A percentile compares a stretch with the other conserved stretches of the same genome.
Conservation (phyloP, 2,329 filamentous ascomycete species). For the Acrodontium crateriforme region DNA sequence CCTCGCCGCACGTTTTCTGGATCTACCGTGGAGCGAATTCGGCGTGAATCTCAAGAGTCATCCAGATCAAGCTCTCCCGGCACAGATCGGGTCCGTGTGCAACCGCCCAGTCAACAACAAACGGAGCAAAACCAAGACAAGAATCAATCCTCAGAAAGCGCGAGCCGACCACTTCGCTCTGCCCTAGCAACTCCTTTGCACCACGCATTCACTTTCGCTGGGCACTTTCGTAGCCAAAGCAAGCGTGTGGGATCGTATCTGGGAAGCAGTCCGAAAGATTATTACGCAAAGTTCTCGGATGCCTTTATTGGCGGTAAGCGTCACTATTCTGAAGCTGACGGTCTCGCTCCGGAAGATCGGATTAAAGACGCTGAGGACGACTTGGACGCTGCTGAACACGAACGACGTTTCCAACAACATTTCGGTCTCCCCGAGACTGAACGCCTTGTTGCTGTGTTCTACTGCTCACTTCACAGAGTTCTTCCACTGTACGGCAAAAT, state of each 20-base stretch:
- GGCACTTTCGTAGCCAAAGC: conserved; percentile 65
- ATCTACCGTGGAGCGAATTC: conserved; percentile 13
- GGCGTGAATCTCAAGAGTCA: conserved; percentile 23
- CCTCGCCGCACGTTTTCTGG: conserved; percentile 9
- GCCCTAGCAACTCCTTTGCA: conserved; percentile 39
- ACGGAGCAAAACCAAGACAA: conserved; percentile 13
- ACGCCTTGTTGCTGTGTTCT: conserved; percentile 76
- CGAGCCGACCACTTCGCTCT: conserved; percentile 1
- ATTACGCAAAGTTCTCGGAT: conserved; percentile 89
- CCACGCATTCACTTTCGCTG: conserved; percentile 68
- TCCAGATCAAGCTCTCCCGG: conserved; percentile 20
- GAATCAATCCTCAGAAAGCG: no score
- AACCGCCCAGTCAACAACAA: conserved; percentile 17
- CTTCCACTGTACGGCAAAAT: conserved; percentile 91
- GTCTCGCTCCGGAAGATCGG: conserved; percentile 50
- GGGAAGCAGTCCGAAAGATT: conserved; percentile 86
- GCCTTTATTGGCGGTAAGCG: conserved; percentile 90
- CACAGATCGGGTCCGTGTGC: conserved; percentile 13
- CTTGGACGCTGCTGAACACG: conserved; percentile 39
- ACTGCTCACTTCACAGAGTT: conserved; percentile 79
- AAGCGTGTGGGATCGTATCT: conserved; percentile 54
- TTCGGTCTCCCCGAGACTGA: conserved; percentile 81
- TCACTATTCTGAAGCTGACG: conserved; percentile 68
- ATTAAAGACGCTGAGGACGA: conserved; percentile 42
- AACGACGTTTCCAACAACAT: conserved; percentile 66